Base-by-base conservation (phyloP, 2,329 filamentous ascomycete species). In the Pleomassaria siparia region DNA sequence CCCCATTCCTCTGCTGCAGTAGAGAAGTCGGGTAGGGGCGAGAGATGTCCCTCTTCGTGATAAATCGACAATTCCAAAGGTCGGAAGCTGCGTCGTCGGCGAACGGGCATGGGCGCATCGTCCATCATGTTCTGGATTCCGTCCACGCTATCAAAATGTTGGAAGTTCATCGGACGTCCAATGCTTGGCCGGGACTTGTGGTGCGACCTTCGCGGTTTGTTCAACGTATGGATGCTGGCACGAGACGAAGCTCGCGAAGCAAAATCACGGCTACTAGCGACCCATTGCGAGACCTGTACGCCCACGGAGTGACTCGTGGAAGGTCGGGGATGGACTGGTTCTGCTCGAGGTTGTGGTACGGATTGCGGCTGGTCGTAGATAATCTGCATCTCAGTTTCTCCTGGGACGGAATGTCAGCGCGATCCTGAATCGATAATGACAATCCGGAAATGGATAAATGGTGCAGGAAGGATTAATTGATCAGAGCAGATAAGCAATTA, bases 41-140 rank as follows among this genome's bases (percentile, higher is more conserved):
- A 72, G 2, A 74, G 58, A 26, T 64, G 57, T 5, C 63, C 62
- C 29, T 68, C 58, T 12, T 61, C 60, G 3, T 67, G 50, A 43
- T 72, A 73, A 26, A 74, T 72, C 11, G 68, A 72, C 1, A 74
- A 56, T 37, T 74, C 66, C 5, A 74, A 53, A 3, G 71, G 71
- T 21, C 64, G 58, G 47, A 72, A 72, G 50, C 64, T 69, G 26
- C 64, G 59, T 32, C 65, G 58, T 7, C 67, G 59, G 26, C 66
- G 60, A 13, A 65, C 44, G 4, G 65, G 63, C 54, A 64, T 56
- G 4, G 63, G 51, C 15, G 60, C 59, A 11, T 70, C 63, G 18
- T 68, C 57, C 6, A 64, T 44, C 64, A 68, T 69, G 9, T 58
- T 66, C 28, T 68, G 63, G 8, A 68, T 50, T 44, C 50, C 59